Evolutionary conservation across 2,329 filamentous ascomycete genomes (phyloP), one percentile per base, ranked within the genome.

Genomic region (Pseudogymnoascus sp.): DNA sequence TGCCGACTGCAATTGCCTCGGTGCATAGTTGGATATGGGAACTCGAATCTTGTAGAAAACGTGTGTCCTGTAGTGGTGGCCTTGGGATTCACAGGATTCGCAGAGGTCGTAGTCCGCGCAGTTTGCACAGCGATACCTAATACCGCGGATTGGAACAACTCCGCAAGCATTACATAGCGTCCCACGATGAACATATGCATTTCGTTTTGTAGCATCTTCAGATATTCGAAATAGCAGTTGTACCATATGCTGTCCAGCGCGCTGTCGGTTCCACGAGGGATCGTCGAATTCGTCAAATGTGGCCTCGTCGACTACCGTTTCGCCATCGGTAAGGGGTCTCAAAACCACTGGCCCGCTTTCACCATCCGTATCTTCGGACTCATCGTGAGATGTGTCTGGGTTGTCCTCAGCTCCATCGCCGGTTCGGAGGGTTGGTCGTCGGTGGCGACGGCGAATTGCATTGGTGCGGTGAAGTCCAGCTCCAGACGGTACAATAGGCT

Each of bases 101-200:
- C 95, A 99, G 1, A 99, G 84, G 73, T 99, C 95, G 73, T 92
- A 97, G 75, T 99, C 93, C 68, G 90, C 86, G 73, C 95, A 99
- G 77, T 99, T 97, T 69, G 92, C 88, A 76, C 95, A 99, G 65
- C 93, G 89, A 78, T 96, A 99, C 64, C 95, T 86, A 66, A 96
- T 89, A 14, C 95, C 95, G 62, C 91, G 88, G 66, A 99, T 97
- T 11, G 95, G 93, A 60, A 90, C 86, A 70, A 89, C 86, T 63
- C 90, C 90, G 70, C 95, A 99, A 60, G 86, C 86, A 74, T 97
- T 96, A 74, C 95, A 99, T 39, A 88, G 89, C 66, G 96, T 96
- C 11, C 95, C 93, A 11, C 93, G 84, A 74, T 99, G 95, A 21
- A 97, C 88, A 71, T 95, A 96, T 18, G 91, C 90, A 73, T 95